Evolutionary conservation across 768 basidiomycete species (phyloP), one percentile per base, ranked within the genome.

Genomic region (Fomitopsis pulvina): DNA sequence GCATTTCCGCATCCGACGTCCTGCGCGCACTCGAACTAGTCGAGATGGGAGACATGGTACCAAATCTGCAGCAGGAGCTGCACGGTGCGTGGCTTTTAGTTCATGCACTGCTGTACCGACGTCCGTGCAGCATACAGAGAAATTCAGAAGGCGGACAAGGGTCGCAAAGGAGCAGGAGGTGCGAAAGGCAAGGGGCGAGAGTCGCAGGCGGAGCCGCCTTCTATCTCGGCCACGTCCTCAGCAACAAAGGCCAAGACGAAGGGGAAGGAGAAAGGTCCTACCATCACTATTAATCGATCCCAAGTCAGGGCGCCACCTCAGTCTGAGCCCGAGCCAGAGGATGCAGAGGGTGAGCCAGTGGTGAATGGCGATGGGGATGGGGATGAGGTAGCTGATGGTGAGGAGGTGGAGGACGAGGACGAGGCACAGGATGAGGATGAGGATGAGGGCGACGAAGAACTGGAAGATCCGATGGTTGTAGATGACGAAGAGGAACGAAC

Each of bases 1-100:
- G 86, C 51, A 87, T 94, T 38, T 86, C 90, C 4, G 90, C 91
- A 0, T 83, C 91, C 0, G 93, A 95, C 61, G 90, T 96, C 0
- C 78, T 94, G 53, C 89, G 86, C 61, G 93, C 89, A 0, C 75
- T 93, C 8, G 89, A 92, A 60, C 69, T 79, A 48, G 76, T 90
- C 29, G 84, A 90, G 55, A 83, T 92, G 51, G 78, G 79, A 2
- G 87, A 90, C 60, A 68, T 90, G 38, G 76, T 81, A 0, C 76
- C 79, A 28, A 68, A 70, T 38, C 71, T 90, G 3, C 80, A 85
- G 52, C 67, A 60, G 0, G 88, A 92, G 61, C 75, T 92, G 8
- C 68, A 75, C 51, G 68, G 90, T 84, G 50, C 54, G 75, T 68
- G 9, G 16, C 32, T 41, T 21, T 20, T 3, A 30, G 10, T 28